Percentiles rank a stretch among this genome's conserved stretches.
Evolutionary conservation across 805 yeast genomes (phyloP).

Genomic region (Clavispora carvajalis): DNA sequence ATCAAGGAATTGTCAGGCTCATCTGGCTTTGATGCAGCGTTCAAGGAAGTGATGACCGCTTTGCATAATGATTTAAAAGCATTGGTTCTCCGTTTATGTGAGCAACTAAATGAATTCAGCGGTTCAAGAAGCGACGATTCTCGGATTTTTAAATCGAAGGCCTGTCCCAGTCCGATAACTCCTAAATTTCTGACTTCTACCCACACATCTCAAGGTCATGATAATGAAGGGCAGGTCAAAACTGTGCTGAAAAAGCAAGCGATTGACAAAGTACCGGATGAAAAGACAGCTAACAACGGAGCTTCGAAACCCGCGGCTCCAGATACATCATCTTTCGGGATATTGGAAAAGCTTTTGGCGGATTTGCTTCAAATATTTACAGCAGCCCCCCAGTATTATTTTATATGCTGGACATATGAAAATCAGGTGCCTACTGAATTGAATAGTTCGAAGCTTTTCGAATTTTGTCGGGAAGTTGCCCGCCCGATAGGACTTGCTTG

Average conservation of each 20-base stretch:
- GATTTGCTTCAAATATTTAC: constrained; percentile 30
- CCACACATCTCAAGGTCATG: neutral
- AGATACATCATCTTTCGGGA: neutral
- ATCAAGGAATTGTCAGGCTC: constrained; percentile 27
- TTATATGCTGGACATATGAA: constrained; percentile 16
- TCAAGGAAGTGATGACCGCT: constrained; percentile 19
- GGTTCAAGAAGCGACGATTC: neutral
- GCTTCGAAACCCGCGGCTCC: neutral
- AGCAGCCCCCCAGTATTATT: constrained; percentile 23
- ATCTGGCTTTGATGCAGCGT: constrained; percentile 16
- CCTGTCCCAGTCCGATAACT: neutral
- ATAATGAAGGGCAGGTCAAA: neutral
- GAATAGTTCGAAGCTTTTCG: constrained; percentile 9
- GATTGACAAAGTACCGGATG: neutral
- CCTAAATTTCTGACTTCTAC: neutral
- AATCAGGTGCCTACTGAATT: constrained; percentile 2
- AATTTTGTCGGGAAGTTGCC: constrained; percentile 22
- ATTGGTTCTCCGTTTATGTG: constrained; percentile 23
- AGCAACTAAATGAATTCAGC: constrained; percentile 13
- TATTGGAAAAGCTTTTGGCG: constrained; percentile 24
- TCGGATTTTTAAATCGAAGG: neutral
- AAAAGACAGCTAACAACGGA: neutral
- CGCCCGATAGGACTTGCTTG: constrained; percentile 24
- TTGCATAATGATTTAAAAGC: constrained; percentile 21
- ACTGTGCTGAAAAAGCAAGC: neutral